Percentiles rank a stretch among this genome's conserved stretches.
phyloP scores from a whole-genome alignment of 768 basidiomycete genomes.

The Tulasnella sp. region DNA sequence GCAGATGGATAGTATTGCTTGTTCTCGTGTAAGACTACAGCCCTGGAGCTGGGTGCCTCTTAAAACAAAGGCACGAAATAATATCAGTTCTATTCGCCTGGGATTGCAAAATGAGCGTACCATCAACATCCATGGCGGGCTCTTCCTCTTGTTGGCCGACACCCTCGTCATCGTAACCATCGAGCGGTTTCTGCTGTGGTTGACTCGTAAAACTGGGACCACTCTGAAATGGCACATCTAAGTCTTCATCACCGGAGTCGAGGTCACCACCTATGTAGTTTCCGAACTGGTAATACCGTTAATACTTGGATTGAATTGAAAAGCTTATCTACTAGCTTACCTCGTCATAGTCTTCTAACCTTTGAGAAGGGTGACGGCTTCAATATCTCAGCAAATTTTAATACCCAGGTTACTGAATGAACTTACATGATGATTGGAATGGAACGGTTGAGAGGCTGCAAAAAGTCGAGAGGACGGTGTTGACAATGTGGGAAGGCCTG shows the following conservation, averaged over 20 bases:
- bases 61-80: neutral
- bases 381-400: too few species aligned
- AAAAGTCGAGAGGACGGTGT: too few species aligned
- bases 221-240: constrained; percentile 34
- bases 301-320: constrained; percentile 3
- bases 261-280: constrained; percentile 96
- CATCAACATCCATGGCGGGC: constrained; percentile 79
- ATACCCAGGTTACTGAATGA: too few species aligned
- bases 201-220: constrained; percentile 27
- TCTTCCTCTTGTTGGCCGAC: constrained; percentile 41
- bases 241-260: constrained; percentile 56
- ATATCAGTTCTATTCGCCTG: constrained; percentile 6
- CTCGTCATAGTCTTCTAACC: constrained; percentile 24
- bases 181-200: constrained; percentile 48
- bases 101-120: constrained; percentile 29
- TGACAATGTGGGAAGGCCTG: too few species aligned
- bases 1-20: constrained; percentile 98
- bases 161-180: constrained; percentile 74
- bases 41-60: constrained; percentile 65
- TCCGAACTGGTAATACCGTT: constrained; percentile 50
- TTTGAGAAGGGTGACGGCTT: neutral
- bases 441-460: too few species aligned
- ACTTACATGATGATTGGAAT: too few species aligned
- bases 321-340: constrained; percentile 12
- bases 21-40: constrained; percentile 88